These are phyloP conservation scores for Pneumocystis wakefieldiae DNA, from an alignment of 1,139 yeast genomes.

Conservation along the genomic window DNA sequence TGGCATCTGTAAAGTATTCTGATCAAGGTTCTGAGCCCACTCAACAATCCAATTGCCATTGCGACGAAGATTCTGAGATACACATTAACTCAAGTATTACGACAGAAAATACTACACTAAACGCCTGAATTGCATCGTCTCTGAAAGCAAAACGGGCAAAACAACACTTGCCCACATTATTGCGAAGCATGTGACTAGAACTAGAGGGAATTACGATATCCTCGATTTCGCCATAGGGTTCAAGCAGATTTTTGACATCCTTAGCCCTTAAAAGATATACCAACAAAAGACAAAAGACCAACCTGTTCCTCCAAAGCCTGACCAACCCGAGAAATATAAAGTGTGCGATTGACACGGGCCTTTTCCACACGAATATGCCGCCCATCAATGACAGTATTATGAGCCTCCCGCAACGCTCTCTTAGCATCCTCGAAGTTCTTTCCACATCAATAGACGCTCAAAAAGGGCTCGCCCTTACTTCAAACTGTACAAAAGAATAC, in stretches of 20 bases:
- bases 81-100: constrained; percentile 24
- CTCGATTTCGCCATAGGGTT: constrained; percentile 60
- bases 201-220: constrained; percentile 31
- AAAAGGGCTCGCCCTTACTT: not conserved
- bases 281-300: not conserved
- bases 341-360: constrained; percentile 81
- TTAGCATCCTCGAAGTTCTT: constrained; percentile 55
- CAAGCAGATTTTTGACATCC: constrained; percentile 30
- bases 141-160: constrained; percentile 68
- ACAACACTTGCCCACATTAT: constrained; percentile 35
- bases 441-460: not conserved
- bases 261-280: constrained; percentile 5
- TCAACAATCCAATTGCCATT: constrained; percentile 40
- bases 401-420: constrained; percentile 52
- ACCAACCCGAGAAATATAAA: constrained; percentile 27
- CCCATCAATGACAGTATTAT: constrained; percentile 53
- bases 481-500: constrained; percentile 80
- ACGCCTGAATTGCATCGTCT: constrained; percentile 82
- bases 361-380: constrained; percentile 72
- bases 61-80: constrained; percentile 28
- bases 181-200: constrained; percentile 17
- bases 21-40: constrained; percentile 65
- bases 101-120: constrained; percentile 29
- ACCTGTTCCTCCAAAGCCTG: not conserved
- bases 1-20: constrained; percentile 11